Base-by-base conservation (phyloP, 2,329 filamentous ascomycete genomes). In the Cytospora leucostoma region DNA sequence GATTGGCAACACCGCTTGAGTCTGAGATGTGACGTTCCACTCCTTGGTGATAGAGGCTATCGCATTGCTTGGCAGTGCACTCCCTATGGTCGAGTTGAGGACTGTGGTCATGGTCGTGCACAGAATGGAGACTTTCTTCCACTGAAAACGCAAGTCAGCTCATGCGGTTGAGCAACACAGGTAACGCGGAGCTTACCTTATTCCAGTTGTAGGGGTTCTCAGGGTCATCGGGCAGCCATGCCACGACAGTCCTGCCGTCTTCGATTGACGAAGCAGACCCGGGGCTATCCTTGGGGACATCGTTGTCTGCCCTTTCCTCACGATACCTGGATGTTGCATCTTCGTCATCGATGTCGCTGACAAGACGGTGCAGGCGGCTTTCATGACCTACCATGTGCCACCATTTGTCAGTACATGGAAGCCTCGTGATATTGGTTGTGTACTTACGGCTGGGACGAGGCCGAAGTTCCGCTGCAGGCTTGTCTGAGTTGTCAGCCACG, bases 41-140 rank as follows among this genome's bases (percentile, higher is more conserved):
- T 88, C 79, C 3, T 74, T 71, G 3, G 81, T 76, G 54, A 90
- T 88, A 58, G 79, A 82, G 2, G 82, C 79, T 2, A 86, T 80
- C 15, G 85, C 85, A 72, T 88, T 88, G 61, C 85, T 85, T 1
- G 88, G 86, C 6, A 91, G 77, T 0, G 86, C 80, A 50, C 84
- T 88, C 1, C 84, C 84, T 75, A 91, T 84, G 11, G 88, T 90
- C 33, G 83, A 86, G 72, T 91, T 91, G 71, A 89, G 78, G 51
- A 90, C 86, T 59, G 82, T 79, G 66, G 83, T 71, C 75, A 86
- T 84, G 1, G 82, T 81, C 0, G 83, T 79, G 33, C 84, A 70
- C 2, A 88, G 70, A 7, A 90, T 79, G 44, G 77, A 75, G 1
- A 74, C 67, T 70, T 90, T 90, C 68, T 80, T 84, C 56, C 68